Conservation (phyloP, 1,284 basidiomycete genomes). For the Cutaneotrichosporon spelunceum region DNA sequence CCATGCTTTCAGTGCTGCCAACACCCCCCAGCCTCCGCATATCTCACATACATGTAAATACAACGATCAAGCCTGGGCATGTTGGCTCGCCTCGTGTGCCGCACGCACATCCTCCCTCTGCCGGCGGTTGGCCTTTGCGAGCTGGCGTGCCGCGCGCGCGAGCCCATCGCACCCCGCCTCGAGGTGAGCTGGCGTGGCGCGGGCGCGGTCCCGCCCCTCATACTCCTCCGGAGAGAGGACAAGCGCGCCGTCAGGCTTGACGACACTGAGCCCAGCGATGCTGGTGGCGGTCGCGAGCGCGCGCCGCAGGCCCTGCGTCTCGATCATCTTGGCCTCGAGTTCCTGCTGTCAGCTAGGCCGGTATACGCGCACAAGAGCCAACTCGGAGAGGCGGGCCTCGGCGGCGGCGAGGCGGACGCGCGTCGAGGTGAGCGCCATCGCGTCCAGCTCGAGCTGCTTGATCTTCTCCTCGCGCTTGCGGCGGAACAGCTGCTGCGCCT, state of each 20-base stretch:
- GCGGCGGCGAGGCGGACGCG: constrained; percentile 30
- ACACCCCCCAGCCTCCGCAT: no score
- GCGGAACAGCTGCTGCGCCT: constrained; percentile 49
- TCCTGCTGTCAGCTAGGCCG: constrained; percentile 20
- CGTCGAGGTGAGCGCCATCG: constrained; percentile 29
- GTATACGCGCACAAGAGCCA: constrained; percentile 31
- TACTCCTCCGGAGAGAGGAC: constrained; percentile 20
- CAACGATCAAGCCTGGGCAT: background rate
- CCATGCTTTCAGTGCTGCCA: no score
- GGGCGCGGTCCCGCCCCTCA: constrained; percentile 16
- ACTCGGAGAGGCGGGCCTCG: constrained; percentile 31
- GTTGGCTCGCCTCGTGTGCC: constrained; percentile 4
- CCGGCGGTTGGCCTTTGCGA: constrained; percentile 26
- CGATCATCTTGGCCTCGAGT: constrained; percentile 32
- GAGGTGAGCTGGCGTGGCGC: constrained; percentile 11
- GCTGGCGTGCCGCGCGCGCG: constrained; percentile 20
- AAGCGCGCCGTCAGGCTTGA: constrained; percentile 26
- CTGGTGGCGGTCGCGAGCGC: constrained; percentile 23
- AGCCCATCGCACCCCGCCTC: constrained; percentile 22
- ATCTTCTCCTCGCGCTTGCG: constrained; percentile 48
- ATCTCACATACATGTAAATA: no score
- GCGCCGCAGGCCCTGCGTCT: constrained; percentile 30
- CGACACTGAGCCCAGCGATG: constrained; percentile 18
- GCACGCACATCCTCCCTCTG: constrained; percentile 10
- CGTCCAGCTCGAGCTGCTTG: constrained; percentile 43